These are phyloP conservation scores for Eucalyptus regnans DNA, from an alignment of 345 rosid species.

Conservation along the genomic window DNA sequence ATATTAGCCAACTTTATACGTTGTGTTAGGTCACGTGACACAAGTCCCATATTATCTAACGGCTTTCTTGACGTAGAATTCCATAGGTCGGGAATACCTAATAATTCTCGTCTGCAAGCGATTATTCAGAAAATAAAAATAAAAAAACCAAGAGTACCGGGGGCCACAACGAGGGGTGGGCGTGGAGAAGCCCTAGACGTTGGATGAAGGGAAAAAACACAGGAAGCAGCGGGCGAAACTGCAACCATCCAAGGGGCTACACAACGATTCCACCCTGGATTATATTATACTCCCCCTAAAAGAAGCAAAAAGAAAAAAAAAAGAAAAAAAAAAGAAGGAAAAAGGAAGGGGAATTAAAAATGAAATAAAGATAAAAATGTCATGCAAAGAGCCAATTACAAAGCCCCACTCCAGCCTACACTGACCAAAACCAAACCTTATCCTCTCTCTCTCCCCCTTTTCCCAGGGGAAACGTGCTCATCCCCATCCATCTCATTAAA, in stretches of 20 bases:
- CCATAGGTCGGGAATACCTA: neutral
- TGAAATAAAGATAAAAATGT: neutral
- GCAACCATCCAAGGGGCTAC: neutral
- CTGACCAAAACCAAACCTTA: neutral
- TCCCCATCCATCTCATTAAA: neutral
- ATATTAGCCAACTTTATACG: neutral
- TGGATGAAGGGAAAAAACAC: neutral
- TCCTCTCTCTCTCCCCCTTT: neutral
- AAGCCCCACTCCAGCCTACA: neutral
- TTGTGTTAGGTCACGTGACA: neutral
- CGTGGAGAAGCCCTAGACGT: neutral
- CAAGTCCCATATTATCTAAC: neutral
- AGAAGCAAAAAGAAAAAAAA: neutral
- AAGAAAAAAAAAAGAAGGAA: neutral
- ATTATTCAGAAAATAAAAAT: neutral
- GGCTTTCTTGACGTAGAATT: neutral
- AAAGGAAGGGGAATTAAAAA: neutral
- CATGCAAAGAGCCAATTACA: neutral
- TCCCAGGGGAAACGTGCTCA: neutral
- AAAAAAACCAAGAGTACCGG: neutral
- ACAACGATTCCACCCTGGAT: neutral
- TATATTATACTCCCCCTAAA: neutral
- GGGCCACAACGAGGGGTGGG: neutral
- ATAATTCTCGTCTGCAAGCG: neutral
- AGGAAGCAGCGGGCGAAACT: neutral